phyloP scores from a whole-genome alignment of 441 rosid species.

The Dalechampia spathulata region DNA sequence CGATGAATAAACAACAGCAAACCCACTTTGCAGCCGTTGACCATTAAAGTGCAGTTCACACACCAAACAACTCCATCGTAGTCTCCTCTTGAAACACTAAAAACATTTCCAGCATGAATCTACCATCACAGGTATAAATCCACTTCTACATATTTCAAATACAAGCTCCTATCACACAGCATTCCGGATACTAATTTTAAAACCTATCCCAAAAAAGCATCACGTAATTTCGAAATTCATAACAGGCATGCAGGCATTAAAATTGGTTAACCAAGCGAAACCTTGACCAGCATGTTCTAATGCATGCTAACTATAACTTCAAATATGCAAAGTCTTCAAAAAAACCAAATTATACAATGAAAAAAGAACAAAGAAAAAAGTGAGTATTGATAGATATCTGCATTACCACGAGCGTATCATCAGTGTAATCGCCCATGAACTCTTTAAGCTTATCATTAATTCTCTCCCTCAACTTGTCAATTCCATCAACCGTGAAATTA shows the following conservation, averaged over 20 bases:
- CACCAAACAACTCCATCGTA: neutral
- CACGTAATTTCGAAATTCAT: too few relatives aligned
- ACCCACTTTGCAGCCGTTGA: neutral
- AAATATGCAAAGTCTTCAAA: neutral
- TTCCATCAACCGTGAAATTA: conserved; percentile 64
- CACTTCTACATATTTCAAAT: too few relatives aligned
- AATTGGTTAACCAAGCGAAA: too few relatives aligned
- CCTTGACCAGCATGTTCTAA: too few relatives aligned
- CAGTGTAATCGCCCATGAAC: conserved; percentile 94
- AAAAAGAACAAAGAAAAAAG: neutral
- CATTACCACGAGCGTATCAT: conserved; percentile 93
- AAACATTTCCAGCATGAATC: too few relatives aligned
- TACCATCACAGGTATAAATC: too few relatives aligned
- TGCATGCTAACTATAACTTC: too few relatives aligned
- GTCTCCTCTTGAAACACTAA: too few relatives aligned
- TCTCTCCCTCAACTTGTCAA: conserved; percentile 50
- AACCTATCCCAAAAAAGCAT: too few relatives aligned
- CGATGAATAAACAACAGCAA: neutral
- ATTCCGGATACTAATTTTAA: too few relatives aligned
- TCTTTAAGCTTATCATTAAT: conserved; percentile 81
- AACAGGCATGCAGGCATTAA: too few relatives aligned
- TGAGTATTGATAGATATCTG: neutral
- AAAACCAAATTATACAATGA: neutral
- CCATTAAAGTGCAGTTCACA: neutral
- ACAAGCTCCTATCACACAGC: too few relatives aligned